Percentiles rank a stretch among this genome's conserved stretches.
These are phyloP conservation scores for Cnidoscolus chayamansa DNA, from an alignment of 441 rosid genomes.

Conservation along the genomic window DNA sequence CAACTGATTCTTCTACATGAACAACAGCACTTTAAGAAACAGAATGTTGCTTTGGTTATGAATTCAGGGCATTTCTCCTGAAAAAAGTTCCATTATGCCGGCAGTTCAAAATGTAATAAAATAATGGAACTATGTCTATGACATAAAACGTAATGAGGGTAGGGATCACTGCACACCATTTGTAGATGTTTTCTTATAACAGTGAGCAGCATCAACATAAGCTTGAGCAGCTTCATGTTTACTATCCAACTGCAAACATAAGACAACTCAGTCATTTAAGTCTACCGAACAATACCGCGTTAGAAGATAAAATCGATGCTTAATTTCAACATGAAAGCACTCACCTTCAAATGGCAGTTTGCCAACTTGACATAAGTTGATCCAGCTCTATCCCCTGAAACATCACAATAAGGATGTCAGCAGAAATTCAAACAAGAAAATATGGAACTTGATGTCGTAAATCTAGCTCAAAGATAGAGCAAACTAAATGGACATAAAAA, in stretches of 20 bases:
- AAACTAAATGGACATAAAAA: too few species aligned
- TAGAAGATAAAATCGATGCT: background rate
- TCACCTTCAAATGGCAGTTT: conserved; percentile 77
- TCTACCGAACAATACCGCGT: background rate
- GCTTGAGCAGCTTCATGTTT: conserved; percentile 96
- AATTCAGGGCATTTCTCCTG: background rate
- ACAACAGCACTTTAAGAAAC: background rate
- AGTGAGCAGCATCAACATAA: conserved; percentile 86
- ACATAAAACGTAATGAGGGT: too few species aligned
- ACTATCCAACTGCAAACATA: conserved; percentile 68
- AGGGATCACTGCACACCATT: conserved; percentile 47
- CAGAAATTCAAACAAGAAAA: too few species aligned
- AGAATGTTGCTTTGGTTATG: background rate
- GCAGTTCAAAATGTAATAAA: background rate
- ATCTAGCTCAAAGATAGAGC: too few species aligned
- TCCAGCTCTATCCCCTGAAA: conserved; percentile 90
- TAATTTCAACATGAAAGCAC: conserved; percentile 5
- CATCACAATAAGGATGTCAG: conserved; percentile 20
- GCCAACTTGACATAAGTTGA: conserved; percentile 69
- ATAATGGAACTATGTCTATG: background rate
- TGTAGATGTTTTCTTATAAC: conserved; percentile 83
- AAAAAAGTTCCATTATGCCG: background rate
- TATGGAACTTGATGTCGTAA: too few species aligned
- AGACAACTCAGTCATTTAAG: conserved; percentile 7
- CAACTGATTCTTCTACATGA: background rate